Conservation (phyloP, 2,329 filamentous ascomycete species). For the Fusarium nurragi region DNA sequence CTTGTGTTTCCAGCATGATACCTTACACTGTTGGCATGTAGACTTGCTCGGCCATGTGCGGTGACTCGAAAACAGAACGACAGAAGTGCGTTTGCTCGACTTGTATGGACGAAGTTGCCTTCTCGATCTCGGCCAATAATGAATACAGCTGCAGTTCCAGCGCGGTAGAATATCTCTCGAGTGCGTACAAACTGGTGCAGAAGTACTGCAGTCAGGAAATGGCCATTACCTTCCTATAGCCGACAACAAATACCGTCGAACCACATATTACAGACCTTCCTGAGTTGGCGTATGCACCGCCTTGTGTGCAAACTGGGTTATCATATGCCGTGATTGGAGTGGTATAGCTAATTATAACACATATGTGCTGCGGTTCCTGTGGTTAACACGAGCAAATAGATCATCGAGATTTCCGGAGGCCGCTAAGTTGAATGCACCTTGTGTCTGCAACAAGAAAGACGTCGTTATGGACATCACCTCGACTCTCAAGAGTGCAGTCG, state of each 20-base stretch:
- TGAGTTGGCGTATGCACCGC: slow-evolving; percentile 51
- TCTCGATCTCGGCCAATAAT: slow-evolving; percentile 53
- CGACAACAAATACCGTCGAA: no score
- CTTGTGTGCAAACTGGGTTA: slow-evolving; percentile 49
- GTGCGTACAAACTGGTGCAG: slow-evolving; percentile 55
- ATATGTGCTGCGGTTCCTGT: background rate
- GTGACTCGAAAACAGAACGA: slow-evolving; percentile 54
- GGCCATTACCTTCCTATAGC: no score
- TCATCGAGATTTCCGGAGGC: slow-evolving; percentile 50
- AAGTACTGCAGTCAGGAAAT: slow-evolving; percentile 60
- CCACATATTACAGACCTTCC: slow-evolving; percentile 62
- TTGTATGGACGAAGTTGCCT: slow-evolving; percentile 52
- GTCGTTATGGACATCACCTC: slow-evolving; percentile 57
- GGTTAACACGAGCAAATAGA: slow-evolving; percentile 25
- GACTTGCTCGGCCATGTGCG: slow-evolving; percentile 55
- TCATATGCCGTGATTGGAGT: slow-evolving; percentile 47
- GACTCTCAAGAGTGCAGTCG: slow-evolving; percentile 55
- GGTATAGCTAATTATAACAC: slow-evolving; percentile 26
- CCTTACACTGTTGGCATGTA: slow-evolving; percentile 55
- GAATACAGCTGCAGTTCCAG: slow-evolving; percentile 56
- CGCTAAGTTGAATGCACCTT: slow-evolving; percentile 57
- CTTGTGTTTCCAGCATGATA: slow-evolving; percentile 59
- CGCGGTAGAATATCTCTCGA: slow-evolving; percentile 58
- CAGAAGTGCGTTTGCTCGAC: slow-evolving; percentile 64
- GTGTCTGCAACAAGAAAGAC: slow-evolving; percentile 61